Evolutionary conservation across 352 stramenopile genomes (phyloP), one percentile per base, ranked within the genome.

Genomic region (Globisporangium spinosum): DNA sequence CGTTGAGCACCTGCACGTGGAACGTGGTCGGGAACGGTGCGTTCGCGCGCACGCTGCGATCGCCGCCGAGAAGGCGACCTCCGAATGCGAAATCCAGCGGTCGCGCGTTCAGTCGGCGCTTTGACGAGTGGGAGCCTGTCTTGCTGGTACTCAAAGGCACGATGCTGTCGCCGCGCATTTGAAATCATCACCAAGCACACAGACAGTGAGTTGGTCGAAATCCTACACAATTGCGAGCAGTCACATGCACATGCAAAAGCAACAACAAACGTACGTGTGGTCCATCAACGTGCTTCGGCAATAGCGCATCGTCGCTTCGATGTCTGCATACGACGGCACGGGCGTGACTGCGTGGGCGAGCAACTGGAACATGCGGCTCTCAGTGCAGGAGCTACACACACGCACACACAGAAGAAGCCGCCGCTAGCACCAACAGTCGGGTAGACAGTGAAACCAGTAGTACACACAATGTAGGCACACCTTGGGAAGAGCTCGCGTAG

Each of bases 321-420:
- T 70, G 69, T 93, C 83, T 2, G 80, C 82, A 64, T 80, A 80
- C 13, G 82, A 86, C 29, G 85, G 85, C 25, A 94, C 82, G 2
- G 77, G 81, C 6, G 76, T 80, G 22, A 90, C 69, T 5, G 83
- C 83, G 54, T 93, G 85, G 1, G 85, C 74, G 65, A 93, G 76
- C 62, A 93, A 68, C 69, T 93, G 85, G 66, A 76, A 91, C 69
- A 90, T 84, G 56, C 85, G 82, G 58, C 77, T 90, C 64, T 90
- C 77, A 0, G 71, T 76, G 59, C 78, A 85, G 27, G 65, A 70
- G 64, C 79, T 89, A 66, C 2, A 45, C 38, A 47, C 17, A 40
- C 13, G 34, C 12, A 47, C 17, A 38, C 12, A 43, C n/a, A 38
- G 1, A 55, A 32, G 9, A 34, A 17, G 3, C 15, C 55, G 23